Evolutionary conservation across 768 basidiomycete species (phyloP).

Genomic region (Termitomyces sp.): DNA sequence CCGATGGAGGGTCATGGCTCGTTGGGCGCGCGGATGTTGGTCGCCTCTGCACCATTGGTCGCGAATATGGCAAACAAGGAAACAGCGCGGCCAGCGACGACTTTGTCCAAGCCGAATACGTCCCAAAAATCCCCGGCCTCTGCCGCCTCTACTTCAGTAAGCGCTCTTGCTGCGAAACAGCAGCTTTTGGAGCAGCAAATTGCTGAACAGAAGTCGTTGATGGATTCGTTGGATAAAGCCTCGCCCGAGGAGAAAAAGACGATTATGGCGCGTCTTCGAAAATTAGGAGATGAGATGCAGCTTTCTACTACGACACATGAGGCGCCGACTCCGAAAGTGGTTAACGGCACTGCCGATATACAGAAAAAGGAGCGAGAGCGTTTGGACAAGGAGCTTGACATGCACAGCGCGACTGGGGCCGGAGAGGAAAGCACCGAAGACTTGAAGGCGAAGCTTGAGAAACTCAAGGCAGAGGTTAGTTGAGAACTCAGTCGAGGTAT

Average conservation of each 20-base stretch:
- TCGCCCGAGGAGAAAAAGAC: constrained; percentile 70
- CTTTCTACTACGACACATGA: constrained; percentile 24
- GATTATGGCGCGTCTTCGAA: constrained; percentile 70
- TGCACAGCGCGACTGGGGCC: constrained; percentile 40
- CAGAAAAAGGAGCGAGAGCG: constrained; percentile 56
- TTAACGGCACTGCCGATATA: constrained; percentile 29
- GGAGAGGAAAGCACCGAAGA: constrained; percentile 56
- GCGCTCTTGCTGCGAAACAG: constrained; percentile 67
- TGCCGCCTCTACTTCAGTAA: constrained; percentile 16
- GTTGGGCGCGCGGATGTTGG: constrained; percentile 69
- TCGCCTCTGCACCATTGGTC: constrained; percentile 73
- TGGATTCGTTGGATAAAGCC: constrained; percentile 61
- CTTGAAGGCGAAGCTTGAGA: constrained; percentile 67
- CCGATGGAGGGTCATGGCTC: constrained; percentile 90
- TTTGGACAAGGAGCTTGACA: constrained; percentile 81
- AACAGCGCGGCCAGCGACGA: constrained; percentile 14
- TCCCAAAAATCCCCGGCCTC: constrained; percentile 32
- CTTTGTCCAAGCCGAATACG: constrained; percentile 15
- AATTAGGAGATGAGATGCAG: constrained; percentile 78
- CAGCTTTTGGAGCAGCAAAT: constrained; percentile 77
- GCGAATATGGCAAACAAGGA: constrained; percentile 50
- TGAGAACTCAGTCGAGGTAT: background rate
- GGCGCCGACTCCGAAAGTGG: constrained; percentile 19
- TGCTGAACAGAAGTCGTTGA: constrained; percentile 81
- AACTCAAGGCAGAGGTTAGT: constrained; percentile 73